phyloP scores from a whole-genome alignment of 352 stramenopile genomes.

The Blastocystis sp. region DNA sequence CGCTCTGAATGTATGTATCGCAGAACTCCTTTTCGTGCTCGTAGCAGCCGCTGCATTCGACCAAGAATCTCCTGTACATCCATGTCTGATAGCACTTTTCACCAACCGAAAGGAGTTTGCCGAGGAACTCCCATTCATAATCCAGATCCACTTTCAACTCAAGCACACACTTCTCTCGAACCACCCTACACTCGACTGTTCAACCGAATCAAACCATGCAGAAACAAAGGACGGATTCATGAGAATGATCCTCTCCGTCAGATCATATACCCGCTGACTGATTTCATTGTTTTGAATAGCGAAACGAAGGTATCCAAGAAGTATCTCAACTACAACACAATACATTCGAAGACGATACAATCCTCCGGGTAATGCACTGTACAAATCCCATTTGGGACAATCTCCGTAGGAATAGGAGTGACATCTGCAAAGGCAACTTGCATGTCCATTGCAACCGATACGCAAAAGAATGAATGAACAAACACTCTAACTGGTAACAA shows the following conservation, averaged over 20 bases:
- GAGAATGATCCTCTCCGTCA: neutral
- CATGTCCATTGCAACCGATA: neutral
- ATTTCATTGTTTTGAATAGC: conserved; percentile 11
- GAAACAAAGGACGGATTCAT: conserved; percentile 2
- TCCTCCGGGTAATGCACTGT: neutral
- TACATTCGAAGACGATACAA: neutral
- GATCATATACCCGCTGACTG: conserved; percentile 1
- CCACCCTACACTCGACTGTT: neutral
- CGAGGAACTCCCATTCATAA: conserved; percentile 31
- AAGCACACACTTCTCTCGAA: conserved; percentile 22
- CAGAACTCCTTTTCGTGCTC: conserved; percentile 37
- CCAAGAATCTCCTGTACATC: conserved; percentile 22
- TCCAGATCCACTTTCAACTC: neutral
- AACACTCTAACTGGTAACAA: neutral
- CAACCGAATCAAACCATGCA: neutral
- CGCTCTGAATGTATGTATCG: conserved; percentile 25
- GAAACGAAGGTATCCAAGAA: neutral
- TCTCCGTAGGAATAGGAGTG: neutral
- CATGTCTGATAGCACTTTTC: conserved; percentile 50
- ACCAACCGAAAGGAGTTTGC: neutral
- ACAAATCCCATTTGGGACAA: conserved; percentile 14
- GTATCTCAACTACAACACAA: neutral
- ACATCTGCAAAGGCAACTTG: neutral
- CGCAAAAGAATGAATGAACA: conserved; percentile 2
- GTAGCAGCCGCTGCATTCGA: neutral